Evolutionary conservation across 164 flowering plant species (phyloP).

Genomic region (Piper betle): DNA sequence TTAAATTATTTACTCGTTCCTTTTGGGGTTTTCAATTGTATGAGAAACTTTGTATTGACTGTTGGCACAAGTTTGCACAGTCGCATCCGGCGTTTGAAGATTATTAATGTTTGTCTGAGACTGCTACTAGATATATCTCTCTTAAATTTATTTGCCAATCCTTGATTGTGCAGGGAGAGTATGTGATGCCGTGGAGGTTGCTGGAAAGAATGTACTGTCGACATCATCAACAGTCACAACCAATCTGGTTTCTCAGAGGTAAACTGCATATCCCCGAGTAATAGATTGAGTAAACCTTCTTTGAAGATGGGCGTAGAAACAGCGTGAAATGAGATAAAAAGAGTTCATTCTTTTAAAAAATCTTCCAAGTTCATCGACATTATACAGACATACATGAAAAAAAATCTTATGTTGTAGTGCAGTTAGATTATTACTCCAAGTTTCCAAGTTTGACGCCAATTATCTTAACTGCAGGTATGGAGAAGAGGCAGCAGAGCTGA

Average conservation of each 20-base stretch:
- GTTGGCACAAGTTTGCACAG: too few species aligned
- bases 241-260: constrained; percentile 70
- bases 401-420: neutral
- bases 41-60: neutral
- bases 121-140: neutral
- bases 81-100: neutral
- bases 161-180: constrained; percentile 32
- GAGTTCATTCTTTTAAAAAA: neutral
- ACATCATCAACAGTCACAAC: constrained; percentile 81
- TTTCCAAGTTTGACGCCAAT: neutral
- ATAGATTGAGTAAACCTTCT: neutral
- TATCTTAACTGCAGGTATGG: constrained; percentile 44
- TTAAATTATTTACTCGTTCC: too few species aligned
- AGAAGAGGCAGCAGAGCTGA: constrained; percentile 58
- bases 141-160: too few species aligned
- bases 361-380: neutral
- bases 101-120: neutral
- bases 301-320: neutral
- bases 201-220: constrained; percentile 78
- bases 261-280: neutral
- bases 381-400: neutral
- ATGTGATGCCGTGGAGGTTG: constrained; percentile 84
- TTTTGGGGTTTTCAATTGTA: neutral
- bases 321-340: too few species aligned
- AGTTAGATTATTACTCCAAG: neutral